phyloP scores from a whole-genome alignment of 805 yeast species.

The Lachancea meyersii region DNA sequence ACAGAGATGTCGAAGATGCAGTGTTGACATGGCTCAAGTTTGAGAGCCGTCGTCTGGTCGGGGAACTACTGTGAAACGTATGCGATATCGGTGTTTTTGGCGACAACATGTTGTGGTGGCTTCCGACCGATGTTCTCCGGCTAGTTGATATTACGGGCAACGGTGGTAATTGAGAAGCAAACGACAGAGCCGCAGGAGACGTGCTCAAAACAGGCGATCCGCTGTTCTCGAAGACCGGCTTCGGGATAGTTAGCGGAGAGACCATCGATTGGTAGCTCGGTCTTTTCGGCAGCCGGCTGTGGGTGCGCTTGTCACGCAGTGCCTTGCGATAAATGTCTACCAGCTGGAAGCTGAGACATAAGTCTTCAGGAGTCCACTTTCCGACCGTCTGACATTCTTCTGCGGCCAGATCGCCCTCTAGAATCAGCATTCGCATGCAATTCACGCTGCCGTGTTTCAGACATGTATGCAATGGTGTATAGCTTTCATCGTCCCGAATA shows the following conservation, averaged over 20 bases:
- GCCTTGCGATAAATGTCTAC: constrained; percentile 37
- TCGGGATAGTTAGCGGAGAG: constrained; percentile 25
- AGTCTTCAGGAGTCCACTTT: constrained; percentile 64
- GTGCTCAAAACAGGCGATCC: constrained; percentile 27
- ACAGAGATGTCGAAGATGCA: constrained; percentile 7
- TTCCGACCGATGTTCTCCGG: constrained; percentile 18
- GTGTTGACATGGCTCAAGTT: background rate
- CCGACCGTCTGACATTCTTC: constrained; percentile 43
- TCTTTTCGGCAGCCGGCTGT: constrained; percentile 12
- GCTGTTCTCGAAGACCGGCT: constrained; percentile 25
- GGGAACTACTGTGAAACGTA: constrained; percentile 1
- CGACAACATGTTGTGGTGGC: constrained; percentile 8
- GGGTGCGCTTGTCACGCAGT: constrained; percentile 18
- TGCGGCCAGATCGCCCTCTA: constrained; percentile 41
- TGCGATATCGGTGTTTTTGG: constrained; percentile 7
- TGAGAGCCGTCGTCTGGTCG: constrained; percentile 2
- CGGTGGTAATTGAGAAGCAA: constrained; percentile 14
- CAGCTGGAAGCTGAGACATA: constrained; percentile 48
- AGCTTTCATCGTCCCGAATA: constrained; percentile 63
- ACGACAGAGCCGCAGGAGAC: constrained; percentile 5
- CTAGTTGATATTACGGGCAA: constrained; percentile 23
- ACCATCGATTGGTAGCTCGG: constrained; percentile 20
- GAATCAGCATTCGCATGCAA: constrained; percentile 48
- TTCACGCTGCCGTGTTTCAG: constrained; percentile 59
- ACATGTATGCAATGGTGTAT: constrained; percentile 81